Base-by-base conservation (phyloP, 768 basidiomycete species). In the Boletus vermiculosoides region DNA sequence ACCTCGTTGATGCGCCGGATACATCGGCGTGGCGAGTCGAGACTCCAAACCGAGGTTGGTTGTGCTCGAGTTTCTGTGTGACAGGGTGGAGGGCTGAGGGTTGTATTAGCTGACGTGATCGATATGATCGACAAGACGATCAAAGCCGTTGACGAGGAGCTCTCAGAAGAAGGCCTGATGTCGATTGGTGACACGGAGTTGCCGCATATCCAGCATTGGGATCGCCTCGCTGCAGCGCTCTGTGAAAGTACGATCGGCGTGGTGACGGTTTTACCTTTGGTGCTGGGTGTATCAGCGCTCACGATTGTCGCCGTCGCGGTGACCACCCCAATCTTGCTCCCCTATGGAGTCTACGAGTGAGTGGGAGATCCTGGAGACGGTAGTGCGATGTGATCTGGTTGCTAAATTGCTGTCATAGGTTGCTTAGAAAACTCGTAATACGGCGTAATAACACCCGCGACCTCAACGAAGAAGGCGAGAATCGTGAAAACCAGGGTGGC, bases 171-270 rank as follows among this genome's bases (percentile, higher is more conserved):
- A 25, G 56, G 55, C 25, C 51, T 59, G 5, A 31, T 59, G 49
- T 45, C 55, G 8, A 46, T 59, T n/a, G 63, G 57, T 0, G 55
- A 59, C 12, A 16, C 36, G 4, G 36, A 51, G 15, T 34, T 56
- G 8, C 57, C 57, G 0, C 57, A 63, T 48, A 59, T 63, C 20
- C 46, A 45, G 8, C 56, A 61, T 16, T 56, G 58, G 62, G 31
- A 61, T 18, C 55, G 55, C 22, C 53, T 63, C 25, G 52, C 28
- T 2, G 34, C 34, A 10, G 16, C 56, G 2, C 20, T 63, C 15
- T 37, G 52, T 20, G 36, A 49, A 23, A 54, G 30, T 15, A 34
- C 36, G 1, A 23, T 59, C 31, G 47, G 22, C n/a, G 49, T 28
- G n/a, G 31, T 51, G 16, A 45, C 16, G 3, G 34, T 63, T 13